These are phyloP conservation scores for Hemisphaericaspora nanyangensis DNA, from an alignment of 805 yeast species.

Conservation along the genomic window DNA sequence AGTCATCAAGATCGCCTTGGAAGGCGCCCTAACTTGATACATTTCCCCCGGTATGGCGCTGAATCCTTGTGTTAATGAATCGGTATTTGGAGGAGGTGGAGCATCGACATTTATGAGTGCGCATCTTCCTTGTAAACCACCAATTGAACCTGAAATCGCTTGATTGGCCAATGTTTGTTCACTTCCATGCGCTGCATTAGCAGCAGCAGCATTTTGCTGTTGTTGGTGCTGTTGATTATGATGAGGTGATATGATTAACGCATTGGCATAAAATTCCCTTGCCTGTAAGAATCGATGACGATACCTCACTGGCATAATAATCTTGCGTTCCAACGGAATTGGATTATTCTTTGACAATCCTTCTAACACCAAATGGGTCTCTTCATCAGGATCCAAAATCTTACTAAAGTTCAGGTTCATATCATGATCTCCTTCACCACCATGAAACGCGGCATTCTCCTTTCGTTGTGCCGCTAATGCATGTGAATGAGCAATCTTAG, in stretches of 20 bases:
- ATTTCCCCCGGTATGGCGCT: constrained; percentile 60
- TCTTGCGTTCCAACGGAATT: constrained; percentile 76
- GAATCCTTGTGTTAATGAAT: constrained; percentile 35
- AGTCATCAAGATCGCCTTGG: constrained; percentile 39
- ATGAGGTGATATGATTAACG: constrained; percentile 61
- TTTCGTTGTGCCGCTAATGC: constrained; percentile 76
- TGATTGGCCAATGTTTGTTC: constrained; percentile 38
- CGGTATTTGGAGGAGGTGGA: constrained; percentile 15
- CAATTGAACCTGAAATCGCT: constrained; percentile 51
- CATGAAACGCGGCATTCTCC: constrained; percentile 51
- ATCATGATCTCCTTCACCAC: constrained; percentile 16
- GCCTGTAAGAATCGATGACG: constrained; percentile 75
- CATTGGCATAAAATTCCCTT: constrained; percentile 93
- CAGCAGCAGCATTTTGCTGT: constrained; percentile 7
- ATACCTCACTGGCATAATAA: constrained; percentile 63
- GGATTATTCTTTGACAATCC: constrained; percentile 82
- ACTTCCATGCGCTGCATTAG: constrained; percentile 5
- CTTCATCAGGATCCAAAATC: constrained; percentile 83
- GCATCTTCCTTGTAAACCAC: constrained; percentile 77
- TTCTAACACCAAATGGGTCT: constrained; percentile 83
- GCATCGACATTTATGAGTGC: constrained; percentile 66
- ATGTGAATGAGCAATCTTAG: constrained; percentile 78
- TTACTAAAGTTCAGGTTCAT: constrained; percentile 28
- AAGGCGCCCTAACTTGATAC: constrained; percentile 45
- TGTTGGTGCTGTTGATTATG: constrained; percentile 35